Evolutionary conservation across 2,329 filamentous ascomycete genomes (phyloP).

Genomic region (Lizonia empirigonia): DNA sequence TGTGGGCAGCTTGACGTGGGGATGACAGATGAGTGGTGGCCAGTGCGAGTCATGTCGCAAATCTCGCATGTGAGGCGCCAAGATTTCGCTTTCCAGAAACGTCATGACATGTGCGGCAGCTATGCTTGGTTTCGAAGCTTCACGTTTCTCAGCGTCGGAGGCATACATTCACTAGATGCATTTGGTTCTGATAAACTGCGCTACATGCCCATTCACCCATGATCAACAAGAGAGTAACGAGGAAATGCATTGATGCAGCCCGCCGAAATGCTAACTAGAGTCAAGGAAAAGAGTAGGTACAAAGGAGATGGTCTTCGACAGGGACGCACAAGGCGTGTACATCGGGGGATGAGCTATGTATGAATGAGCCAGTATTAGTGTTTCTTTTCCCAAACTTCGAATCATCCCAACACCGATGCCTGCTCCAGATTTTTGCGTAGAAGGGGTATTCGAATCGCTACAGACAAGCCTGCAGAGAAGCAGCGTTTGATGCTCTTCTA

Average conservation of each 20-base stretch:
- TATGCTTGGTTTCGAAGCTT: neutral
- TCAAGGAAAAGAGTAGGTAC: conserved; percentile 31
- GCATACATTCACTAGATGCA: conserved; percentile 2
- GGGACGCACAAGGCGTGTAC: conserved; percentile 17
- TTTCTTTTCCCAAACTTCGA: conserved; percentile 25
- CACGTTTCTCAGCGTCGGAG: too few species aligned
- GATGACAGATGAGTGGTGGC: conserved; percentile 19
- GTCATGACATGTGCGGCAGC: conserved; percentile 5
- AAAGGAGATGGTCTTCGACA: conserved; percentile 41
- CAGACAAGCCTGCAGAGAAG: neutral
- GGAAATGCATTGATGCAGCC: conserved; percentile 28
- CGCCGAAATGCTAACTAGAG: conserved; percentile 39
- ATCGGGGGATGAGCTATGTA: conserved; percentile 30
- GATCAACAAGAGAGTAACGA: conserved; percentile 15
- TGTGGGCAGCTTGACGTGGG: conserved; percentile 24
- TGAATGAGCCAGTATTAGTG: conserved; percentile 40
- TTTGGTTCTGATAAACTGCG: conserved; percentile 4
- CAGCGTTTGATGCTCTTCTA: neutral
- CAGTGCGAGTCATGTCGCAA: conserved; percentile 21
- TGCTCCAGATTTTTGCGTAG: conserved; percentile 18
- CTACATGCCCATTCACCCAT: conserved; percentile 15
- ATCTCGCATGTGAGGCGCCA: conserved; percentile 36
- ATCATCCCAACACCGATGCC: conserved; percentile 20
- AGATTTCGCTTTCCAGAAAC: conserved; percentile 18
- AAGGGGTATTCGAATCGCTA: conserved; percentile 17